Percentiles rank a stretch among this genome's conserved stretches.
Evolutionary conservation across 2,329 filamentous ascomycete species (phyloP).

Genomic region (Monascus ruber): DNA sequence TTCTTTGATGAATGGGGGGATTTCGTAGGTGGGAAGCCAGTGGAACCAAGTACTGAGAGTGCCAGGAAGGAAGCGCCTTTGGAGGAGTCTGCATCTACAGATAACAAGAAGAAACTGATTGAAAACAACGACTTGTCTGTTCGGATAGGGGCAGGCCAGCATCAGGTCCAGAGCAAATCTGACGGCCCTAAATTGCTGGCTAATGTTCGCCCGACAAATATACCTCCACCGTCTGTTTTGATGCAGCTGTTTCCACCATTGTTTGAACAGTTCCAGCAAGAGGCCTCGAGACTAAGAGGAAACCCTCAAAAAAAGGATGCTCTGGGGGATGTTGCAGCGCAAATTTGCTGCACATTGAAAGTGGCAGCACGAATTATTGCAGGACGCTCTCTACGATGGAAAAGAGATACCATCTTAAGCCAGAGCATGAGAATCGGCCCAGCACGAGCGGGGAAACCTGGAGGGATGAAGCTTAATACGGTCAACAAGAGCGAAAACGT

Average conservation of each 20-base stretch:
- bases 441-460: constrained; percentile 57
- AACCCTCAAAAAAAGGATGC: constrained; percentile 37
- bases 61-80: constrained; percentile 3
- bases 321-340: constrained; percentile 9
- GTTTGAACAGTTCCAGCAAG: constrained; percentile 52
- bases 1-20: constrained; percentile 45
- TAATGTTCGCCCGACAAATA: constrained; percentile 60
- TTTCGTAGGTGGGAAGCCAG: constrained; percentile 34
- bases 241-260: constrained; percentile 64
- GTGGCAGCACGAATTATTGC: constrained; percentile 73
- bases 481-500: constrained; percentile 73
- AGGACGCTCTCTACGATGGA: constrained; percentile 79
- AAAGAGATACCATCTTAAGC: constrained; percentile 70
- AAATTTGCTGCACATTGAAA: constrained; percentile 20
- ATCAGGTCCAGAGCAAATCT: neutral
- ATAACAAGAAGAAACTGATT: constrained; percentile 8
- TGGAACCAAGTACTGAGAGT: constrained; percentile 3
- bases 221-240: constrained; percentile 77
- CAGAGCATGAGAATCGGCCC: constrained; percentile 79
- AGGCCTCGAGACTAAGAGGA: constrained; percentile 55
- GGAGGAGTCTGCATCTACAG: constrained; percentile 7
- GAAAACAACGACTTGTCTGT: neutral
- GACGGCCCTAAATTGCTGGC: neutral
- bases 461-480: constrained; percentile 84
- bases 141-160: neutral